Conservation (phyloP, 768 basidiomycete species). For the Galerina sulciceps region DNA sequence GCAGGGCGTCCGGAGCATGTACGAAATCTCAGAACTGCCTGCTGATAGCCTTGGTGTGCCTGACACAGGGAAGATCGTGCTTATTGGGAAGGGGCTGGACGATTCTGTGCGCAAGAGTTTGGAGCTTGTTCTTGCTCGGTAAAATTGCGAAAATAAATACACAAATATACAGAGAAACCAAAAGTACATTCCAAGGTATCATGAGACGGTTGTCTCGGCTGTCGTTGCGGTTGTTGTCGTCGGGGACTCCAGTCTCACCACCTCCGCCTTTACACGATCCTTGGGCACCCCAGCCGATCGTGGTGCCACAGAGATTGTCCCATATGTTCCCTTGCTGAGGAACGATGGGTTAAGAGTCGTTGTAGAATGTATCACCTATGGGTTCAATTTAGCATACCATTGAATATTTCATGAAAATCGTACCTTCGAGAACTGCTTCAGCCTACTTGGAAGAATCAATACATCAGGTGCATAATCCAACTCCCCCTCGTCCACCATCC, state of each 20-base stretch:
- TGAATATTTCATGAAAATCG: slow-evolving; percentile 3
- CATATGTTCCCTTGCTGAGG: slow-evolving; percentile 64
- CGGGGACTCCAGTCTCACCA: slow-evolving; percentile 32
- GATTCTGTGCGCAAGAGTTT: slow-evolving; percentile 60
- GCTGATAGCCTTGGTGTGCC: slow-evolving; percentile 49
- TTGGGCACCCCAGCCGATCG: slow-evolving; percentile 26
- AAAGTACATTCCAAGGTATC: not conserved
- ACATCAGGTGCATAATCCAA: slow-evolving; percentile 75
- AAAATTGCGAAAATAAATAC: slow-evolving; percentile 3
- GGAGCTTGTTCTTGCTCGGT: slow-evolving; percentile 32
- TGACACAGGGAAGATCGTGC: slow-evolving; percentile 77
- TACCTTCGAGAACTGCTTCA: slow-evolving; percentile 92
- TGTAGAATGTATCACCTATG: slow-evolving; percentile 77
- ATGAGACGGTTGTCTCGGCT: not conserved
- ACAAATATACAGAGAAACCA: slow-evolving; percentile 4
- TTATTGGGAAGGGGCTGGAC: slow-evolving; percentile 84
- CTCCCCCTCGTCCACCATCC: slow-evolving; percentile 38
- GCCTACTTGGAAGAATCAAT: slow-evolving; percentile 82
- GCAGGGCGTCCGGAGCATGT: slow-evolving; percentile 91
- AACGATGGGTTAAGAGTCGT: slow-evolving; percentile 87
- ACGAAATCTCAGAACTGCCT: slow-evolving; percentile 68
- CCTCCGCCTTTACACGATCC: slow-evolving; percentile 38
- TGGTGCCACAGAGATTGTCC: slow-evolving; percentile 43
- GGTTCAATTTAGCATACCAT: not conserved
- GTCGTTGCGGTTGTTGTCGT: slow-evolving; percentile 2